These are phyloP conservation scores for Phytophthora meadii DNA, from an alignment of 352 stramenopile genomes.

Conservation along the genomic window DNA sequence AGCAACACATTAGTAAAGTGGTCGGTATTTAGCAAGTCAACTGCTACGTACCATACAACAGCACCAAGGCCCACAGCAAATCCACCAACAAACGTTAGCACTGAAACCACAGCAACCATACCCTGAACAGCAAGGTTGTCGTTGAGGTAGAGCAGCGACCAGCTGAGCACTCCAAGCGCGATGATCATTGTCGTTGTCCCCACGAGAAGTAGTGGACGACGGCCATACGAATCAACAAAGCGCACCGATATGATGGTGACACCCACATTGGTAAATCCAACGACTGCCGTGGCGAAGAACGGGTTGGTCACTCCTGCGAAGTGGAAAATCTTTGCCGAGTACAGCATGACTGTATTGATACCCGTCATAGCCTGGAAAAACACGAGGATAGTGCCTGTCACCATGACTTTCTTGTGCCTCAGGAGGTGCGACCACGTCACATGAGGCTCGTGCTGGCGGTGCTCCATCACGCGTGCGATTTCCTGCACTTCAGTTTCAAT, in stretches of 20 bases:
- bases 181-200: conserved; percentile 81
- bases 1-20: conserved; percentile 6
- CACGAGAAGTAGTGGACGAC: conserved; percentile 73
- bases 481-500: conserved; percentile 71
- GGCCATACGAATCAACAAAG: conserved; percentile 79
- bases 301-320: conserved; percentile 89
- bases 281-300: conserved; percentile 81
- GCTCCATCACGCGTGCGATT: conserved; percentile 71
- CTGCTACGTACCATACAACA: conserved; percentile 69
- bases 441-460: conserved; percentile 47
- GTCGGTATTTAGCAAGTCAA: not conserved
- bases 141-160: conserved; percentile 68
- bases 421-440: conserved; percentile 65
- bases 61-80: conserved; percentile 87
- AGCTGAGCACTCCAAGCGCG: conserved; percentile 71
- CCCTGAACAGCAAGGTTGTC: conserved; percentile 56
- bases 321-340: conserved; percentile 92
- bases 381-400: conserved; percentile 67
- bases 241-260: conserved; percentile 82
- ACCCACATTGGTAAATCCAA: conserved; percentile 76
- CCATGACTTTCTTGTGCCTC: conserved; percentile 64
- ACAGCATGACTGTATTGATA: conserved; percentile 93
- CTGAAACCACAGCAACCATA: conserved; percentile 73
- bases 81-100: conserved; percentile 83
- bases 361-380: conserved; percentile 91